A percentile compares a stretch with the other conserved stretches of the same genome.
These are phyloP conservation scores for Verticillium nonalfalfae DNA, from an alignment of 2,329 filamentous ascomycete genomes.

Conservation along the genomic window DNA sequence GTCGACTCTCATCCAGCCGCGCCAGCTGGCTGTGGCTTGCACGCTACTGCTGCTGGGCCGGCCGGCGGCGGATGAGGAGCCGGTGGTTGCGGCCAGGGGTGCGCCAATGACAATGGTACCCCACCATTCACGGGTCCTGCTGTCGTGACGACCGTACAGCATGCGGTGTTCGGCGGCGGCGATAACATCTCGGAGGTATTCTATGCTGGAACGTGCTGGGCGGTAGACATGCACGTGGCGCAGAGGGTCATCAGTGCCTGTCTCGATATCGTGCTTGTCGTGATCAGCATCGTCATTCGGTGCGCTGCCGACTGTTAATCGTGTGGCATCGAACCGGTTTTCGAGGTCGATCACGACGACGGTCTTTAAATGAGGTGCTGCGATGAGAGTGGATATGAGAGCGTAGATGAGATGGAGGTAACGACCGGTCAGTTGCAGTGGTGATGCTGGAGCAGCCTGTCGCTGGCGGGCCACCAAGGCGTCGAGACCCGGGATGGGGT, in stretches of 20 bases:
- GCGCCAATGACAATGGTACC: constrained; percentile 49
- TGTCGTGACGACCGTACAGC: constrained; percentile 40
- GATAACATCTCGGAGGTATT: constrained; percentile 26
- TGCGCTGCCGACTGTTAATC: constrained; percentile 25
- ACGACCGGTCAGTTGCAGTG: constrained; percentile 45
- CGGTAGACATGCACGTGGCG: constrained; percentile 43
- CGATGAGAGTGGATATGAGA: constrained; percentile 45
- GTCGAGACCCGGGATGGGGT: constrained; percentile 30
- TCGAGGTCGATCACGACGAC: constrained; percentile 51
- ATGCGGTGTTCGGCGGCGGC: constrained; percentile 38
- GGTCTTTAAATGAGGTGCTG: constrained; percentile 37
- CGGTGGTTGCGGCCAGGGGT: constrained; percentile 22
- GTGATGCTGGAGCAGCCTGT: constrained; percentile 36
- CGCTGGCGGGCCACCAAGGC: constrained; percentile 39
- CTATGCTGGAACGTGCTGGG: constrained; percentile 8
- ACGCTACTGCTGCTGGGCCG: constrained; percentile 7
- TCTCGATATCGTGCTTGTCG: constrained; percentile 5
- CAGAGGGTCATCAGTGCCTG: constrained; percentile 24
- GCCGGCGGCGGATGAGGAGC: constrained; percentile 8
- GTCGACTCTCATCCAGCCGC: constrained; percentile 48
- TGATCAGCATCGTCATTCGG: constrained; percentile 25
- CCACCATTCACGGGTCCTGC: constrained; percentile 46
- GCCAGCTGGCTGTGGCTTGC: constrained; percentile 30
- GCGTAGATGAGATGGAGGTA: constrained; percentile 50
- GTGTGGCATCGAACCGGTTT: constrained; percentile 45